Evolutionary conservation across 441 rosid species (phyloP), one percentile per base, ranked within the genome.

Genomic region (Euphorbia schlechtendalii): DNA sequence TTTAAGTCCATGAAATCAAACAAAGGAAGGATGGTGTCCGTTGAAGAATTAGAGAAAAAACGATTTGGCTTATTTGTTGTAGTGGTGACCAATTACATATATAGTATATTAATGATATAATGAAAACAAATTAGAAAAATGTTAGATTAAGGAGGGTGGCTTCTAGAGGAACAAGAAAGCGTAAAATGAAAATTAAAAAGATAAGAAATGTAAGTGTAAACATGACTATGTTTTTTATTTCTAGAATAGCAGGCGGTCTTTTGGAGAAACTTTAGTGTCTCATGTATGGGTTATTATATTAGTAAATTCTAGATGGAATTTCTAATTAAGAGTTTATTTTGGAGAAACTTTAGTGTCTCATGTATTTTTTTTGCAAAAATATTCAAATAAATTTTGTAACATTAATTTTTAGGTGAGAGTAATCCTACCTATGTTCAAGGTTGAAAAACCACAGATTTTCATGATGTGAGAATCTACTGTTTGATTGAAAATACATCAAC

Each of bases 171-270:
- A 4, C 25, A 51, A 21, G 12, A 22, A 51, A 51, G 24, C 1
- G 21, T 48, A 51, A 4, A 20, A 6, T 20, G 14, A 21, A 51
- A 49, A 51, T n/a, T n/a, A n/a, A n/a, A n/a, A n/a, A n/a, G n/a
- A n/a, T n/a, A 48, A 17, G 21, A 48, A 48, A 48, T 17, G 53
- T 48, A 48, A 48, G 53, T 40, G 14, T 17, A n/a, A 48, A 48
- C 17, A n/a, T 17, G 8, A 48, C 10, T 17, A 6, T 17, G 3
- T 45, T 45, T 45, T 48, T n/a, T 21, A 1, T 18, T 48, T 48
- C 53, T n/a, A 48, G 53, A 48, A 48, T 21, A 48, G 53, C 53
- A 17, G 53, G 53, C 53, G 53, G 53, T 48, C 53, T 5, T 48
- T 5, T 17, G 15, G 12, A 11, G 12, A 43, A 4, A 48, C 17